These are phyloP conservation scores for Claviceps spartinae DNA, from an alignment of 2,329 filamentous ascomycete genomes.

Conservation along the genomic window DNA sequence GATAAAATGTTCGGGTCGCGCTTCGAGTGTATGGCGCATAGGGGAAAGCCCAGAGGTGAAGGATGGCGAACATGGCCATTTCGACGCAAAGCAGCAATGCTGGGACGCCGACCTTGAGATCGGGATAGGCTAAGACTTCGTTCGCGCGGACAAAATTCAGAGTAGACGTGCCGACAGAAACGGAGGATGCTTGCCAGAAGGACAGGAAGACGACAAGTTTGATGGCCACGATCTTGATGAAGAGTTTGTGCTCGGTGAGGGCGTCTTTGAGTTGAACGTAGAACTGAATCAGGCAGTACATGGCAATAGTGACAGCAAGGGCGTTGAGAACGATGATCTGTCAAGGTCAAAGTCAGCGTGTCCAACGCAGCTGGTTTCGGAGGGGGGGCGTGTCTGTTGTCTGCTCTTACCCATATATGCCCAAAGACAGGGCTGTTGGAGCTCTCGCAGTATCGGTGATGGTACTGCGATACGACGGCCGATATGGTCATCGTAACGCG, in stretches of 20 bases:
- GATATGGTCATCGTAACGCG: constrained; percentile 68
- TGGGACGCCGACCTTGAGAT: constrained; percentile 71
- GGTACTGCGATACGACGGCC: constrained; percentile 58
- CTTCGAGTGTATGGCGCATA: constrained; percentile 52
- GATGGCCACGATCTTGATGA: constrained; percentile 73
- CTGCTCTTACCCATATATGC: constrained; percentile 60
- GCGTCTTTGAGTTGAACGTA: constrained; percentile 63
- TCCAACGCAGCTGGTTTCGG: neutral
- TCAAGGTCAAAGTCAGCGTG: constrained; percentile 2
- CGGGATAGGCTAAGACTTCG: constrained; percentile 50
- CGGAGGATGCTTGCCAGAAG: constrained; percentile 61
- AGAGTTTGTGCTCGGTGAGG: constrained; percentile 54
- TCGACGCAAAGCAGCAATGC: constrained; percentile 67
- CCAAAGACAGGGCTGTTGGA: constrained; percentile 65
- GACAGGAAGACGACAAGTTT: constrained; percentile 86
- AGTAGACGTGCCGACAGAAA: constrained; percentile 39
- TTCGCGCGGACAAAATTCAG: constrained; percentile 50
- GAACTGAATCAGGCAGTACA: constrained; percentile 82
- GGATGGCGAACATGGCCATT: constrained; percentile 66
- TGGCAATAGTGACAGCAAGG: constrained; percentile 63
- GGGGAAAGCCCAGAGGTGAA: constrained; percentile 75
- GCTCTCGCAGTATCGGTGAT: constrained; percentile 61
- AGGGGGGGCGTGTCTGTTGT: neutral
- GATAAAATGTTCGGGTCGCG: constrained; percentile 33
- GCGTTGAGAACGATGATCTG: constrained; percentile 56